Evolutionary conservation across 1,284 basidiomycete species (phyloP), one percentile per base, ranked within the genome.

Genomic region (Garcileccinum viscosum): DNA sequence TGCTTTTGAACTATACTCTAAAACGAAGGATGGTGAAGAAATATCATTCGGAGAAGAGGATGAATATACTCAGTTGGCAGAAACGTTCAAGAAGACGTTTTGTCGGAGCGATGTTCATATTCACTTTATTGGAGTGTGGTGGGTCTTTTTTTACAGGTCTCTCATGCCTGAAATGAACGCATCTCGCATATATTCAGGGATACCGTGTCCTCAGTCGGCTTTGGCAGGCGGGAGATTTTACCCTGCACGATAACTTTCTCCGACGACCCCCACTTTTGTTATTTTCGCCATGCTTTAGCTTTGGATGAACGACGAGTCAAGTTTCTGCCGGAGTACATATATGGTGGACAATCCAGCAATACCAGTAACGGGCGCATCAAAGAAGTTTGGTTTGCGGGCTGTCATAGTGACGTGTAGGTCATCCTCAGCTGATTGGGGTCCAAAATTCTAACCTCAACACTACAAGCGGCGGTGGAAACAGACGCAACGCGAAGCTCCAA

Each of bases 261-360:
- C 58, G 71, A 78, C 35, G 40, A 42, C 22, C 40, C 8, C 40
- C 80, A 80, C 61, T 69, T 81, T 5, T 81, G 79, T 30, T 72
- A 73, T 60, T 80, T 80, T 56, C 72, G 79, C 38, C 78, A 80
- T 58, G 80, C 78, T 1, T 62, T 80, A 32, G 80, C 78, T 4
- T 68, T 84, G 47, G 83, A 84, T 63, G 83, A 84, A 63, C 74
- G 81, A 59, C 80, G 83, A 8, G 81, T 82, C 69, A 84, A 82
- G 67, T 84, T 84, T 68, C 73, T 82, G 58, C 82, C 82, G 0
- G 83, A 84, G 67, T 80, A 82, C 60, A 73, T 70, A 1, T 75
- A 75, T 30, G 80, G 80, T 0, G 75, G 80, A 60, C 68, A 64
- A 44, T 74, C 72, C 3, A 24, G 62, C 14, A 3, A 32, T 4